These are phyloP conservation scores for Taphrina wiesneri DNA, from an alignment of 1,139 yeast species.

Conservation along the genomic window DNA sequence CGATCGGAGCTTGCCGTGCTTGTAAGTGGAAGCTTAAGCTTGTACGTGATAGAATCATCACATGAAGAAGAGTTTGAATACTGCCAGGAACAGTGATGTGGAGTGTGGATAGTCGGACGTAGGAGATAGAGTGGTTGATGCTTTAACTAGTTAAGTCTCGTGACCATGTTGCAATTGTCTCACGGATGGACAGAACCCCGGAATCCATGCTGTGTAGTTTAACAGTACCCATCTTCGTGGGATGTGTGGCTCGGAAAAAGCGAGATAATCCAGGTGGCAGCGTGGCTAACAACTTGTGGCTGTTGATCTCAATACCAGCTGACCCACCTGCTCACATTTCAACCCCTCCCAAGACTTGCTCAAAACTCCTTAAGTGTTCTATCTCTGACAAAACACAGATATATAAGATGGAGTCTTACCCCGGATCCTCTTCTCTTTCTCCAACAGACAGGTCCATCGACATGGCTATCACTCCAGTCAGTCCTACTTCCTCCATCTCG, in stretches of 20 bases:
- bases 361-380: not conserved
- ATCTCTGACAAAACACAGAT: not conserved
- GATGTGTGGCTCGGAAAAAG: constrained; percentile 1
- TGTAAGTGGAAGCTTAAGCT: not conserved
- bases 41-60: no score
- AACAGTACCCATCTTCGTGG: no score
- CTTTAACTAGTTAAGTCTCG: no score
- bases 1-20: not conserved
- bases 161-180: no score
- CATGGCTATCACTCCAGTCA: constrained; percentile 8
- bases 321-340: not conserved
- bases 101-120: no score
- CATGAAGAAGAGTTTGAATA: no score
- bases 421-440: not conserved
- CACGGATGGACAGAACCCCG: no score
- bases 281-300: not conserved
- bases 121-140: no score
- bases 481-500: constrained; percentile 6
- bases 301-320: not conserved
- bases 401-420: not conserved
- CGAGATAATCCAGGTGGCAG: constrained; percentile 7
- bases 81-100: no score
- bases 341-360: not conserved
- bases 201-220: no score
- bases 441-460: not conserved